These are phyloP conservation scores for Penstemon davidsonii DNA, from an alignment of 257 asterid genomes.

Conservation along the genomic window DNA sequence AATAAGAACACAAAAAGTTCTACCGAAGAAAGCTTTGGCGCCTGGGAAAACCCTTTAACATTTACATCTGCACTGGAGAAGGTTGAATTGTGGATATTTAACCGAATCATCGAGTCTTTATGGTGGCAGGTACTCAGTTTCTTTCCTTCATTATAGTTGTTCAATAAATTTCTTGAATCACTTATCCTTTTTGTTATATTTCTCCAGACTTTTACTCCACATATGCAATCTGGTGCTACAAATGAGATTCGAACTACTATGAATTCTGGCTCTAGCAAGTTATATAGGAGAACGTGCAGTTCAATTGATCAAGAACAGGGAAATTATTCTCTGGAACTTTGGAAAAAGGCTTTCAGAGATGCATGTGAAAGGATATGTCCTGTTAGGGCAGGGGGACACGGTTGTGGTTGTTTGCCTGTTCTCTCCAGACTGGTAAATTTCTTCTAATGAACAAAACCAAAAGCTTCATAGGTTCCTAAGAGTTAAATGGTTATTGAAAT, in stretches of 20 bases:
- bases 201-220: constrained; percentile 76
- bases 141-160: neutral
- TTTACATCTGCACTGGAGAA: constrained; percentile 62
- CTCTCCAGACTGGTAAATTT: constrained; percentile 71
- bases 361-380: constrained; percentile 89
- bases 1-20: constrained; percentile 34
- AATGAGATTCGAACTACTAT: constrained; percentile 38
- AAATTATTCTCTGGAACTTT: constrained; percentile 62
- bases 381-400: constrained; percentile 80
- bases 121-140: constrained; percentile 84
- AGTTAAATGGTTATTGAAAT: no score
- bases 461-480: neutral
- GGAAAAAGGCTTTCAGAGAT: constrained; percentile 86
- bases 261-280: constrained; percentile 38
- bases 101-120: constrained; percentile 71
- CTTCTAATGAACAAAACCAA: neutral
- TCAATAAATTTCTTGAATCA: constrained; percentile 13
- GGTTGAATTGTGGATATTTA: constrained; percentile 76
- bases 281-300: constrained; percentile 42
- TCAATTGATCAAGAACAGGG: constrained; percentile 48
- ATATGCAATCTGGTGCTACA: constrained; percentile 73
- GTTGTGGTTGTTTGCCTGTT: constrained; percentile 76
- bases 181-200: constrained; percentile 7
- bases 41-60: constrained; percentile 60
- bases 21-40: constrained; percentile 33